Evolutionary conservation across 1,139 yeast genomes (phyloP), one percentile per base, ranked within the genome.

Genomic region (Saccharomyces hybrid): DNA sequence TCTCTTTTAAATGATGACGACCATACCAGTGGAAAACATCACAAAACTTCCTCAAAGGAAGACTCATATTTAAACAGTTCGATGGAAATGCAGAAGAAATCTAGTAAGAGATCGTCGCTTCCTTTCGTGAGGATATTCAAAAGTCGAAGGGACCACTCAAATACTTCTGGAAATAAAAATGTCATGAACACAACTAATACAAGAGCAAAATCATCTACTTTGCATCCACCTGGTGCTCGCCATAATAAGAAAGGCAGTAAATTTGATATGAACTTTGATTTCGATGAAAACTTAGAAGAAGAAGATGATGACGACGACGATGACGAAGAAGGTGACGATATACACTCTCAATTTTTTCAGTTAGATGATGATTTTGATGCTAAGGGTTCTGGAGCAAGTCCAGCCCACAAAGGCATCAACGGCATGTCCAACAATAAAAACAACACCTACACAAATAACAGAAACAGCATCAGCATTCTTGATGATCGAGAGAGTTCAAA

Each of bases 241-340:
- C 38, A 30, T 13, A 52, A 48, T 49, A 55, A 49, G 28, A 54
- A 52, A 30, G 49, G 50, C 47, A 57, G 61, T 32, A 57, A 57
- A 26, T 68, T 63, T 51, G 63, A 64, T 9, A 59, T 66, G 58
- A 65, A 63, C 31, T 64, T 66, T 54, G 68, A 63, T 54, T 68
- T 64, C 50, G 69, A 67, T 54, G 68, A 63, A 30, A 62, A 61
- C 50, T 52, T 65, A 8, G 69, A 66, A 25, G 70, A 67, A 25
- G 66, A 65, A 44, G 66, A 64, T 11, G 71, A 67, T 20, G 69
- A 67, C 26, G 70, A 68, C 9, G 70, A 67, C 27, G 70, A 66
- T 8, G 70, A 64, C 14, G 68, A 68, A 25, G 70, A 65, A 11
- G 68, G 60, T 38, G 60, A 61, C 26, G 61, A 63, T 41, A 46